A percentile compares a stretch with the other conserved stretches of the same genome.
Conservation (phyloP, 1,139 yeast species). For the Williopsis jadinii region DNA sequence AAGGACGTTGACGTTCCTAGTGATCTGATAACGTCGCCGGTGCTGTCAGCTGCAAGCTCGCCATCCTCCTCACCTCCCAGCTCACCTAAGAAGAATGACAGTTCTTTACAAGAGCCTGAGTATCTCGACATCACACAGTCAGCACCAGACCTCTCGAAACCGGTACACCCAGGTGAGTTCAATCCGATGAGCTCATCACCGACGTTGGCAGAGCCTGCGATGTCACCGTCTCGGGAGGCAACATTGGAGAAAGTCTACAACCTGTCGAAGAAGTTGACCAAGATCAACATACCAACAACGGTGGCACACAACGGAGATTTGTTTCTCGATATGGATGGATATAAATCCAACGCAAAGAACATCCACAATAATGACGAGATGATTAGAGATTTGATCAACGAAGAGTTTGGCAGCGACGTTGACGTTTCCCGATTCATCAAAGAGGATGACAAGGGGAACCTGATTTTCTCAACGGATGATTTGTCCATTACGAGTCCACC, state of each 20-base stretch:
- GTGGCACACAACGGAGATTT: conserved; percentile 88
- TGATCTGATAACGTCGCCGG: conserved; percentile 86
- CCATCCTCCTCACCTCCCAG: conserved; percentile 48
- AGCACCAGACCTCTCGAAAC: conserved; percentile 10
- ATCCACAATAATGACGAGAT: conserved; percentile 63
- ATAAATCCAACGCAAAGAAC: conserved; percentile 78
- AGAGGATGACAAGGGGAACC: conserved; percentile 67
- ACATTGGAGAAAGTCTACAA: conserved; percentile 62
- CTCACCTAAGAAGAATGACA: conserved; percentile 16
- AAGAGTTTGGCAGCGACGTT: conserved; percentile 53
- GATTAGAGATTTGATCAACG: conserved; percentile 63
- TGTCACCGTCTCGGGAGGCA: conserved; percentile 23
- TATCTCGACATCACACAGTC: conserved; percentile 35
- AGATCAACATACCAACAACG: conserved; percentile 79
- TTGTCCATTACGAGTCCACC: conserved; percentile 9
- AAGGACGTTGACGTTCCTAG: conserved; percentile 55
- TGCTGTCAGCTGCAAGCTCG: conserved; percentile 71
- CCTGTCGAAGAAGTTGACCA: conserved; percentile 58
- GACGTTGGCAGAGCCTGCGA: too few species aligned
- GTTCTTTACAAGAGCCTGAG: conserved; percentile 46
- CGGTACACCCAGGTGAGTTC: background rate
- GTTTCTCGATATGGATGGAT: conserved; percentile 92
- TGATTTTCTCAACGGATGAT: conserved; percentile 43
- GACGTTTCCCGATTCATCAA: conserved; percentile 44
- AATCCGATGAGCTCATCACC: too few species aligned